Evolutionary conservation across 257 asterid species (phyloP), one percentile per base, ranked within the genome.

Genomic region (Coffea eugenioides): DNA sequence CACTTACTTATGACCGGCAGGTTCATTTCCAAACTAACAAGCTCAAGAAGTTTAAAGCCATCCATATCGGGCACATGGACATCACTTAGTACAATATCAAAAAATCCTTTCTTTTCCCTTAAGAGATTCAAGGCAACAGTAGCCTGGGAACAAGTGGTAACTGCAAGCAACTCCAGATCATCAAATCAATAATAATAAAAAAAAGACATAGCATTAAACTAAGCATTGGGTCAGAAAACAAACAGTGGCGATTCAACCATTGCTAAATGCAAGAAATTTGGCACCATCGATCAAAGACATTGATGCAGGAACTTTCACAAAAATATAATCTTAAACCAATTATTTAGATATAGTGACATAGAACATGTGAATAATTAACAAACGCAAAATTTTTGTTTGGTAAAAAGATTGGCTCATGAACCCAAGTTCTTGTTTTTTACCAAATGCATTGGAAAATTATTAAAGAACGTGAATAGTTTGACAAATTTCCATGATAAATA

Each of bases 11-110:
- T 92, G 74, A 94, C 97, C 54, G 98, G 98, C 79, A 94, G 96
- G 90, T 89, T 97, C 97, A 92, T 92, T 85, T 94, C 98, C 83
- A 94, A 80, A 74, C 97, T 97, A 79, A 94, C 90, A 69, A 85
- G 94, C 86, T 94, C 98, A 71, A 94, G 97, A 83, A 94, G 97
- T 78, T 87, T 92, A 86, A 91, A 92, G 67, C 98, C 98, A 88
- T 94, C 96, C 97, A 94, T 91, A 83, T 94, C 97, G 78, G 98
- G 98, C 98, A 94, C 91, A 86, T 94, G 97, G 65, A 94, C 97
- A 80, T 94, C 98, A 79, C 97, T 92, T 79, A 94, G 90, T 41
- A 94, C 93, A 76, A 94, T 69, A 83, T 94, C 98, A 59, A 86
- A 94, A 80, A 86, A 86, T 75, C 89, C 94, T 84, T 89, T 94